A percentile compares a stretch with the other conserved stretches of the same genome.
Conservation (phyloP, 805 yeast species). For the Ogataea dorogensis region DNA sequence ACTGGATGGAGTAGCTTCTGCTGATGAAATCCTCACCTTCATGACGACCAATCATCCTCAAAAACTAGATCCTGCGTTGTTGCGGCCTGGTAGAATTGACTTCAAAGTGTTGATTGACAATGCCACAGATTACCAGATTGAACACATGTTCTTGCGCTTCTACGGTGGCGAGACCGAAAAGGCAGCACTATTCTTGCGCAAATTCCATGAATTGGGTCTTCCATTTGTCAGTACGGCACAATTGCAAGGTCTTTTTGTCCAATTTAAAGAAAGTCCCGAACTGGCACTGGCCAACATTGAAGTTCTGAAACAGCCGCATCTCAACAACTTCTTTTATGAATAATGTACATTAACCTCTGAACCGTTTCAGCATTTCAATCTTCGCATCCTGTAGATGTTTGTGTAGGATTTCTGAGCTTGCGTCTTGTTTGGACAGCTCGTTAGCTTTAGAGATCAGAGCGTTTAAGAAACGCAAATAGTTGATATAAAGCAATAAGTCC, state of each 20-base stretch:
- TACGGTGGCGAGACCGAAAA: conserved; percentile 60
- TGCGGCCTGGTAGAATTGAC: conserved; percentile 95
- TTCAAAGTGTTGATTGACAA: conserved; percentile 77
- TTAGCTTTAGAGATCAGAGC: conserved; percentile 41
- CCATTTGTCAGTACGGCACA: conserved; percentile 84
- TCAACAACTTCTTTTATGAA: conserved; percentile 35
- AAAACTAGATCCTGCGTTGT: conserved; percentile 83
- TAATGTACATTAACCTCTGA: conserved; percentile 23
- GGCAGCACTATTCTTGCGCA: conserved; percentile 51
- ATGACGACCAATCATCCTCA: conserved; percentile 99
- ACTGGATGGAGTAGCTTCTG: conserved; percentile 94
- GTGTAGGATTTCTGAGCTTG: conserved; percentile 42
- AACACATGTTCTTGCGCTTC: conserved; percentile 82
- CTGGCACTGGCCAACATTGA: conserved; percentile 69
- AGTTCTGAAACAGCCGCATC: conserved; percentile 38
- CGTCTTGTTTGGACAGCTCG: conserved; percentile 37
- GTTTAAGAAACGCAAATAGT: conserved; percentile 47
- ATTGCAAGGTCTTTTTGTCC: conserved; percentile 91
- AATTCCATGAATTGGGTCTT: conserved; percentile 45
- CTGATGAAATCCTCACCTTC: conserved; percentile 93
- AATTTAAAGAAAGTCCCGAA: conserved; percentile 79
- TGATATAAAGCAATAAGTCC: conserved; percentile 40
- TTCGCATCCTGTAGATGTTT: conserved; percentile 38
- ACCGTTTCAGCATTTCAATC: conserved; percentile 24
- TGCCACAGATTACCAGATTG: conserved; percentile 80